A percentile compares a stretch with the other conserved stretches of the same genome.
These are phyloP conservation scores for Gymnopilus junonius DNA, from an alignment of 768 basidiomycete species.

Conservation along the genomic window DNA sequence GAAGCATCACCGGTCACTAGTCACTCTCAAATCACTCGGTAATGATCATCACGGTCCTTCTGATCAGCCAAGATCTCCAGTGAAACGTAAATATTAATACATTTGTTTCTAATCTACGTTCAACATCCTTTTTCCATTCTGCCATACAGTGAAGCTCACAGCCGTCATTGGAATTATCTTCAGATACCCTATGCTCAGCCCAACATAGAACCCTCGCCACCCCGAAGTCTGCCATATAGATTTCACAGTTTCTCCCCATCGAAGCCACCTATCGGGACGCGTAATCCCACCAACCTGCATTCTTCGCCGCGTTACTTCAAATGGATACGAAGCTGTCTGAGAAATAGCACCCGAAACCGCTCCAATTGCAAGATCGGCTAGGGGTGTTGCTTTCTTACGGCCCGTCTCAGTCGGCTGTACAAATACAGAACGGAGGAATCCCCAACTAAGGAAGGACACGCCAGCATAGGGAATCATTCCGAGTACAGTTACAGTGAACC, in stretches of 20 bases:
- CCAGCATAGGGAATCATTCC: slow-evolving; percentile 98
- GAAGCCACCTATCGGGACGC: slow-evolving; percentile 74
- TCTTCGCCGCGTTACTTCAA: slow-evolving; percentile 88
- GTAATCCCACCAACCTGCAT: slow-evolving; percentile 96
- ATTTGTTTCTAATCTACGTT: slow-evolving; percentile 35
- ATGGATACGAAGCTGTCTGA: slow-evolving; percentile 93
- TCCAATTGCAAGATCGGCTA: slow-evolving; percentile 80
- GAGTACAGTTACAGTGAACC: slow-evolving; percentile 89
- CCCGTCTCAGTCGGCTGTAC: slow-evolving; percentile 47
- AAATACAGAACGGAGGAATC: slow-evolving; percentile 66
- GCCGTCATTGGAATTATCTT: slow-evolving; percentile 98
- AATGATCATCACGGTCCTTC: slow-evolving; percentile 4
- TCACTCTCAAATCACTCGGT: background rate
- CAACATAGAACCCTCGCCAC: slow-evolving; percentile 89
- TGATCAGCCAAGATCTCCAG: background rate
- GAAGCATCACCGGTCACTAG: too few species aligned
- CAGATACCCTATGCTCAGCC: slow-evolving; percentile 88
- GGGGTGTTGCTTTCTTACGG: slow-evolving; percentile 42
- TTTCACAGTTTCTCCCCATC: slow-evolving; percentile 78
- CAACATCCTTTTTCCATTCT: slow-evolving; percentile 66
- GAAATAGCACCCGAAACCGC: slow-evolving; percentile 84
- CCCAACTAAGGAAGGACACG: slow-evolving; percentile 93
- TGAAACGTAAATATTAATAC: background rate
- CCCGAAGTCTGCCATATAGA: slow-evolving; percentile 71
- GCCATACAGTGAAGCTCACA: slow-evolving; percentile 92